A percentile compares a stretch with the other conserved stretches of the same genome.
phyloP scores from a whole-genome alignment of 2,329 filamentous ascomycete species.

The Clonostachys solani region DNA sequence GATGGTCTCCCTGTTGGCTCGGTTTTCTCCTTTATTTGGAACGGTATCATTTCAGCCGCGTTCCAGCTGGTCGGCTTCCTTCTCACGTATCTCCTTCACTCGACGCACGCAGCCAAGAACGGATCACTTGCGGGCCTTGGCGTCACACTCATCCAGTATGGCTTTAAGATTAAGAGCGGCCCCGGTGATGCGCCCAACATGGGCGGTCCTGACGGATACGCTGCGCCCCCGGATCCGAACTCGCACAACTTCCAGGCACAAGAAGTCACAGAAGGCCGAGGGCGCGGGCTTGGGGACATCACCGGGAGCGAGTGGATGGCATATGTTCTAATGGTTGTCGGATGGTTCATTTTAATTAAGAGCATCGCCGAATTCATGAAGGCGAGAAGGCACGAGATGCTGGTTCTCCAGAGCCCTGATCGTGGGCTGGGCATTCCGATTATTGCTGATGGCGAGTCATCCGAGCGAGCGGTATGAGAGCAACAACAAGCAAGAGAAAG shows the following conservation, averaged over 20 bases:
- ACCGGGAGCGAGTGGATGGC: constrained; percentile 82
- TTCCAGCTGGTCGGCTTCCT: constrained; percentile 97
- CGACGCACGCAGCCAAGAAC: constrained; percentile 96
- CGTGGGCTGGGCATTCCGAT: constrained; percentile 80
- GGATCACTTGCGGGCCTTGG: constrained; percentile 91
- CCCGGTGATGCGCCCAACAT: constrained; percentile 37
- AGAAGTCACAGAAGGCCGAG: constrained; percentile 46
- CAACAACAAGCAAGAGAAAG: no score
- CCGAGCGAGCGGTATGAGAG: constrained; percentile 68
- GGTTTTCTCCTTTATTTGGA: constrained; percentile 85
- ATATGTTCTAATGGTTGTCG: constrained; percentile 92
- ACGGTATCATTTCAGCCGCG: constrained; percentile 94
- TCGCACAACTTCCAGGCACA: constrained; percentile 81
- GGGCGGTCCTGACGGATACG: constrained; percentile 52
- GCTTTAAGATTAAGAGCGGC: constrained; percentile 85
- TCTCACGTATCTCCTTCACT: constrained; percentile 95
- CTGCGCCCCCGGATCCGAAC: constrained; percentile 80
- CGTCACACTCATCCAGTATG: constrained; percentile 93
- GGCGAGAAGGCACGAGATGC: constrained; percentile 84
- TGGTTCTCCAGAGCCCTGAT: constrained; percentile 90
- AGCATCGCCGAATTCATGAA: constrained; percentile 88
- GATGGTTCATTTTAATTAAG: constrained; percentile 96
- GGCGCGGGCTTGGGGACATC: constrained; percentile 50
- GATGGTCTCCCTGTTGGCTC: constrained; percentile 92
- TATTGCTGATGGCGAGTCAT: constrained; percentile 78